Evolutionary conservation across 106 monocot species (phyloP).

Genomic region (Dendrobium nobile): DNA sequence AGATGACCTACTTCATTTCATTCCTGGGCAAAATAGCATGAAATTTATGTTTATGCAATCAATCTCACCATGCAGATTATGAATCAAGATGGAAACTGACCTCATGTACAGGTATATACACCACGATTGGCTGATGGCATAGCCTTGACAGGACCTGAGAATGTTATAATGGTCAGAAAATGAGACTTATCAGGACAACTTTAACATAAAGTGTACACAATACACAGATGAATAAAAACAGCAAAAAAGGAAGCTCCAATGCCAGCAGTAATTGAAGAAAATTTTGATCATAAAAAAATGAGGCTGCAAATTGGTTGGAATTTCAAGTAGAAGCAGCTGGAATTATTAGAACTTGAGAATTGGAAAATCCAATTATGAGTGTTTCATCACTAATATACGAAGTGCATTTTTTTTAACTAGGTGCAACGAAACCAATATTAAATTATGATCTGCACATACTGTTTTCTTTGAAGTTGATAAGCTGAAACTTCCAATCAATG

Average conservation of each 20-base stretch:
- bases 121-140: slow-evolving; percentile 73
- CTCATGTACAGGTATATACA: slow-evolving; percentile 91
- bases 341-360: neutral
- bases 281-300: neutral
- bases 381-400: neutral
- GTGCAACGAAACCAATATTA: neutral
- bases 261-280: too few relatives aligned
- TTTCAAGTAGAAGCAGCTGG: too few relatives aligned
- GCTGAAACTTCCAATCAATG: too few relatives aligned
- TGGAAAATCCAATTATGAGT: neutral
- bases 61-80: neutral
- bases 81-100: slow-evolving; percentile 21
- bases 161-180: neutral
- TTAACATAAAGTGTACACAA: neutral
- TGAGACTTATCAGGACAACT: neutral
- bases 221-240: neutral
- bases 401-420: neutral
- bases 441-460: too few relatives aligned
- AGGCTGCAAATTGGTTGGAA: neutral
- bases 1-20: neutral
- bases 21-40: neutral
- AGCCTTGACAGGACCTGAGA: slow-evolving; percentile 79
- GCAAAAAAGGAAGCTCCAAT: neutral
- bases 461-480: too few relatives aligned
- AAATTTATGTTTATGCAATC: neutral